A percentile compares a stretch with the other conserved stretches of the same genome.
Evolutionary conservation across 140 eudicot genomes (phyloP).

Genomic region (Oenanthe javanica): DNA sequence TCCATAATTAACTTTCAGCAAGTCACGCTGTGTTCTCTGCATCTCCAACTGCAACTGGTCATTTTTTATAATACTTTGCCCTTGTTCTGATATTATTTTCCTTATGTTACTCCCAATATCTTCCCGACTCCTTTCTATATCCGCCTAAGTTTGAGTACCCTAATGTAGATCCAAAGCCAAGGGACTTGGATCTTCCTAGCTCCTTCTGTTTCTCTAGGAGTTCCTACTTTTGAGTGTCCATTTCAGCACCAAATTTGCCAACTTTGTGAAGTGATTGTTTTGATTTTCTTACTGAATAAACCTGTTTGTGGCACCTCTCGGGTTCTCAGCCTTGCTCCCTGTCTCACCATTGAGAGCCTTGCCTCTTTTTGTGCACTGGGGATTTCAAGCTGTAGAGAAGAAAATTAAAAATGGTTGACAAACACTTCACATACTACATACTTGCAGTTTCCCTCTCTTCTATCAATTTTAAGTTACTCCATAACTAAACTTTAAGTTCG

Average conservation of each 20-base stretch:
- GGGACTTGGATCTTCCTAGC: slow-evolving; percentile 27
- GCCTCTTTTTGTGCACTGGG: slow-evolving; percentile 48
- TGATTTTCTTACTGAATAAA: slow-evolving; percentile 48
- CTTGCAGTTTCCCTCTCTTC: slow-evolving; percentile 63
- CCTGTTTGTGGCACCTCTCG: slow-evolving; percentile 57
- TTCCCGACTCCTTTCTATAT: slow-evolving; percentile 25
- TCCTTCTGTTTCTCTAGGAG: slow-evolving; percentile 77
- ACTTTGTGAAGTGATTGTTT: slow-evolving; percentile 51
- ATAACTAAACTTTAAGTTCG: slow-evolving; percentile 40
- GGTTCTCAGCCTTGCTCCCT: slow-evolving; percentile 36
- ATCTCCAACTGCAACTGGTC: slow-evolving; percentile 81
- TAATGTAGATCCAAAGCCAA: slow-evolving; percentile 57
- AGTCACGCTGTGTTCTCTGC: slow-evolving; percentile 69
- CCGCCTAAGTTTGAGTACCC: slow-evolving; percentile 34
- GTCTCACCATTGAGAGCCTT: slow-evolving; percentile 49
- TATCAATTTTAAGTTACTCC: slow-evolving; percentile 18
- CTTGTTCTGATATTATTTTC: slow-evolving; percentile 59
- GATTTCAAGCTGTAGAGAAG: slow-evolving; percentile 35
- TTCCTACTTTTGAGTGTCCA: slow-evolving; percentile 39
- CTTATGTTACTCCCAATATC: slow-evolving; percentile 38
- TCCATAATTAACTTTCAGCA: slow-evolving; percentile 57
- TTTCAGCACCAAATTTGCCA: slow-evolving; percentile 48
- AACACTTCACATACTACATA: slow-evolving; percentile 35
- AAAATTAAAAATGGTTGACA: slow-evolving; percentile 40
- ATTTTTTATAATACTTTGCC: slow-evolving; percentile 63